phyloP scores from a whole-genome alignment of 1,139 yeast genomes.

The Suhomyces choctaworum region DNA sequence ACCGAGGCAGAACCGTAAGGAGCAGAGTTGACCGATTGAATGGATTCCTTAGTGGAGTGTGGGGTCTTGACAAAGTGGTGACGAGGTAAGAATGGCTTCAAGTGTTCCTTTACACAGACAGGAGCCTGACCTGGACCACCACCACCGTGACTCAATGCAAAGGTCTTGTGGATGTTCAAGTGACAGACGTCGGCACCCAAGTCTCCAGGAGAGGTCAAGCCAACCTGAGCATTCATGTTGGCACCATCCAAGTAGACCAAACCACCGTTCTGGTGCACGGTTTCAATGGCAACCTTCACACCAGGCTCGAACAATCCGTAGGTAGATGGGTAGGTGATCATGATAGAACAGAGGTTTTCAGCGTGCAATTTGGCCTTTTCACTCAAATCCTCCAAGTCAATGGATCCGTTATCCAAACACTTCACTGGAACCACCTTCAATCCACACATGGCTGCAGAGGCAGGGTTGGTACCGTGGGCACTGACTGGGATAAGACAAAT shows the following conservation, averaged over 20 bases:
- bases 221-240: constrained; percentile 98
- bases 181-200: constrained; percentile 99
- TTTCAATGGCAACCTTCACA: constrained; percentile 77
- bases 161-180: constrained; percentile 92
- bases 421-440: constrained; percentile 90
- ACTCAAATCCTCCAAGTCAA: constrained; percentile 74
- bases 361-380: constrained; percentile 71
- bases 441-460: constrained; percentile 97
- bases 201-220: constrained; percentile 95
- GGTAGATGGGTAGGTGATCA: constrained; percentile 97
- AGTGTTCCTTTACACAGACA: constrained; percentile 84
- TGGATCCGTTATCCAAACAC: constrained; percentile 81
- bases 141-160: constrained; percentile 98
- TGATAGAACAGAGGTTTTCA: constrained; percentile 76
- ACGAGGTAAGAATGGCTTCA: constrained; percentile 79
- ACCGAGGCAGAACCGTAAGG: constrained; percentile 96
- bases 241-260: constrained; percentile 98
- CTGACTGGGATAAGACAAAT: constrained; percentile 93
- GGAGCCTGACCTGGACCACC: constrained; percentile 99
- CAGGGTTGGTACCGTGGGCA: constrained; percentile 98
- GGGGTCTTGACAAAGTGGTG: constrained; percentile 68
- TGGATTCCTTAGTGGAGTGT: constrained; percentile 54
- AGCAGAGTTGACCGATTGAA: constrained; percentile 83
- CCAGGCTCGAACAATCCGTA: constrained; percentile 96
- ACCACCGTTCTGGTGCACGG: constrained; percentile 85